Evolutionary conservation across 2,329 filamentous ascomycete genomes (phyloP).

Genomic region (Claviceps lovelessii): DNA sequence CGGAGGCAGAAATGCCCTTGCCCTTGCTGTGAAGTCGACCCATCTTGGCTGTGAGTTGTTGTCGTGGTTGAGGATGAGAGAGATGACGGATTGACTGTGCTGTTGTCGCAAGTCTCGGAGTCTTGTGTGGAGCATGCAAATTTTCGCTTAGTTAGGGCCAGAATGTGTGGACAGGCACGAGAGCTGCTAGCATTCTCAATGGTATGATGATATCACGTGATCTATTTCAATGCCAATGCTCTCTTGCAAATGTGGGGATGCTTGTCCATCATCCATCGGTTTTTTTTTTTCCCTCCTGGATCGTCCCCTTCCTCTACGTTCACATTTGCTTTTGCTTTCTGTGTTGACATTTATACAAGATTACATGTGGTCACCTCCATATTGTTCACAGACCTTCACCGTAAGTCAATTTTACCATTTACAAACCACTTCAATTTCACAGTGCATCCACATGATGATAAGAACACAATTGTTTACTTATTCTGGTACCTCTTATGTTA

Average conservation of each 20-base stretch:
- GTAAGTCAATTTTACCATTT: constrained; percentile 5
- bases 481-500: constrained; percentile 99
- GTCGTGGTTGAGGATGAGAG: constrained; percentile 21
- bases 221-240: background rate
- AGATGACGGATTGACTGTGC: constrained; percentile 15
- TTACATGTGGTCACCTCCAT: background rate
- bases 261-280: too few relatives aligned
- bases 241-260: too few relatives aligned
- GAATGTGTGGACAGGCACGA: constrained; percentile 3
- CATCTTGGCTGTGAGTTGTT: constrained; percentile 49
- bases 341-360: background rate
- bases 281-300: too few relatives aligned
- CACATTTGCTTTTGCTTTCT: background rate
- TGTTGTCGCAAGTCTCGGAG: constrained; percentile 13
- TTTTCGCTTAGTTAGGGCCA: constrained; percentile 35
- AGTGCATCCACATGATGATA: constrained; percentile 52
- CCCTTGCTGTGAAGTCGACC: constrained; percentile 98
- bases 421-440: background rate
- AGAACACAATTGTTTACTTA: constrained; percentile 37
- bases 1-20: constrained; percentile 95
- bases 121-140: constrained; percentile 28
- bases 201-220: background rate
- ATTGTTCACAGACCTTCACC: background rate
- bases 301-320: background rate
- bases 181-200: background rate